Base-by-base conservation (phyloP, 176 grass and related monocot species). In the Musa beccarii region DNA sequence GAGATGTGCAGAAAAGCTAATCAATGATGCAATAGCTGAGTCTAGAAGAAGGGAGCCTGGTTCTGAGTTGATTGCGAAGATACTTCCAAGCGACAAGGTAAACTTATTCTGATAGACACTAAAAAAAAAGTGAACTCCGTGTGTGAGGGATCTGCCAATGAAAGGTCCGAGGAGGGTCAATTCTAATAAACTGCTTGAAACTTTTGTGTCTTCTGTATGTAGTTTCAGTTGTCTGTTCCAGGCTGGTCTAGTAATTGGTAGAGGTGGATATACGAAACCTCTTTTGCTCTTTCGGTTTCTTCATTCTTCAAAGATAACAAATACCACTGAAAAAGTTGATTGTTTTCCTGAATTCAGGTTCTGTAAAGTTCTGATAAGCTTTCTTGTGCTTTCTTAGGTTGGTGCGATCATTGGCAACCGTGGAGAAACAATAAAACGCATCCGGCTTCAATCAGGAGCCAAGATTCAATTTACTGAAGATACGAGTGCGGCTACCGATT, bases 401-500 rank as follows among this genome's bases (percentile, higher is more conserved):
- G 94, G 94, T 76, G 94, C 93, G 56, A 91, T 98, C 59, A 98
- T 98, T 79, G 90, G 90, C 61, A 93, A 93, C 82, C 66, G 88
- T 76, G 90, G 94, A 54, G 94, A 98, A 71, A 98, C 90, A 74
- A 93, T 98, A 43, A 93, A 87, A 66, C 80, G 87, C 73, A 75
- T 98, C 43, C 90, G 91, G 75, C 75, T 87, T 55, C 88, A 98
- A 69, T 98, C 90, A 59, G 94, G 90, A 66, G 94, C 94, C 50
- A 98, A 91, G 80, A 98, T 98, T 66, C 90, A 93, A 88, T 88
- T 98, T 64, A 93, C 94, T 15, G 80, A 88, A 79, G 90, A 93
- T 79, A 77, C 83, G 49, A 90, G 93, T 84, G 88, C 88, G 43
- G 85, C 87, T 82, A 90, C 90, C 25, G 85, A 84, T 77, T 85